A percentile compares a stretch with the other conserved stretches of the same genome.
Conservation (phyloP, 2,329 filamentous ascomycete genomes). For the Alternaria burnsii region DNA sequence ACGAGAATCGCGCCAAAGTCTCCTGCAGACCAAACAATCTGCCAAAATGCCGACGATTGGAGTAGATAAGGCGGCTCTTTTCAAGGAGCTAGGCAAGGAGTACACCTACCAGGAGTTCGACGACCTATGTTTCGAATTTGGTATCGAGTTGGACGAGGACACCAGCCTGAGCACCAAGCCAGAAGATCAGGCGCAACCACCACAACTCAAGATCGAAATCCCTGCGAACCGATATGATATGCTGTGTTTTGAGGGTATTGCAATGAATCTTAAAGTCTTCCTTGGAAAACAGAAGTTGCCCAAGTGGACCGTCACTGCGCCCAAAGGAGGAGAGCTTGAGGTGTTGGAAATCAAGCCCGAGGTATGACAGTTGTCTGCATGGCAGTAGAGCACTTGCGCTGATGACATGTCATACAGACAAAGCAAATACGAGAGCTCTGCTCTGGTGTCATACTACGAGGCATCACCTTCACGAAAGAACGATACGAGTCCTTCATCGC, state of each 20-base stretch:
- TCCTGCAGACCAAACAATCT: conserved; percentile 1
- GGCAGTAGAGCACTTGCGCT: neutral
- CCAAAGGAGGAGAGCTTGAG: conserved; percentile 76
- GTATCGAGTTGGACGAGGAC: conserved; percentile 97
- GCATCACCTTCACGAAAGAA: conserved; percentile 89
- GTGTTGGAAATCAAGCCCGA: conserved; percentile 80
- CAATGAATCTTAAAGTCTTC: conserved; percentile 96
- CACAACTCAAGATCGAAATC: conserved; percentile 97
- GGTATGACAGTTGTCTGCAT: conserved; percentile 47
- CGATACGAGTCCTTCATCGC: conserved; percentile 97
- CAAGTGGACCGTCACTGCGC: conserved; percentile 78
- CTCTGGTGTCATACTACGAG: conserved; percentile 86
- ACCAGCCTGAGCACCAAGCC: conserved; percentile 43
- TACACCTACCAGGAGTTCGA: conserved; percentile 96
- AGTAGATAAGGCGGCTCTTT: conserved; percentile 96
- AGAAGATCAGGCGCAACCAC: conserved; percentile 72
- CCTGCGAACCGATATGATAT: conserved; percentile 94
- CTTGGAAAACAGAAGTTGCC: conserved; percentile 77
- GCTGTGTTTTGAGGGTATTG: conserved; percentile 97
- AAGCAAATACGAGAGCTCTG: conserved; percentile 84
- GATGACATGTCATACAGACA: conserved; percentile 59
- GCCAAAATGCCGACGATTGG: conserved; percentile 90
- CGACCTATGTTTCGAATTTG: conserved; percentile 97
- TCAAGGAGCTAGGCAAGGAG: conserved; percentile 88
- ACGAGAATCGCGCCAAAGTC: conserved; percentile 16